phyloP scores from a whole-genome alignment of 768 basidiomycete species.

The Panellus pusillus region DNA sequence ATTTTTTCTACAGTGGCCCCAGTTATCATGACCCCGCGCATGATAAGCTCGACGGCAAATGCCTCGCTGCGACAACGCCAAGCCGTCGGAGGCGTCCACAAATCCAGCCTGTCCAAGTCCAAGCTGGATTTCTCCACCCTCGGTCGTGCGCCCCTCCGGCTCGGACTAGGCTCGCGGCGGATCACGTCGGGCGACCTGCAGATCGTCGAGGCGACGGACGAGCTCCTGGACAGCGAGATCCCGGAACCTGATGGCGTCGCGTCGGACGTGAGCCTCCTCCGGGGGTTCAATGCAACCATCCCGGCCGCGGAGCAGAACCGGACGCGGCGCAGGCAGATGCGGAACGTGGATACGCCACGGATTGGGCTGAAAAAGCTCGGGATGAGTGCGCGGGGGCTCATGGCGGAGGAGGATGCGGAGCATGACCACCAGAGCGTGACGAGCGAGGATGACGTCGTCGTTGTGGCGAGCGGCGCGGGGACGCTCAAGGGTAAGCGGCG shows the following conservation, averaged over 20 bases:
- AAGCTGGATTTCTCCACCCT: conserved; percentile 74
- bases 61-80: conserved; percentile 49
- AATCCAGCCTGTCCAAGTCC: conserved; percentile 34
- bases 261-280: conserved; percentile 74
- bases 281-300: conserved; percentile 94
- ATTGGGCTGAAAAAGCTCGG: conserved; percentile 81
- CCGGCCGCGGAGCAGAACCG: conserved; percentile 84
- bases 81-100: neutral
- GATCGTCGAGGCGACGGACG: conserved; percentile 79
- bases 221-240: conserved; percentile 67
- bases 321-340: conserved; percentile 71
- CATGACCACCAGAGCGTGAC: conserved; percentile 59
- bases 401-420: conserved; percentile 52
- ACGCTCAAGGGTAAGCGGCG: conserved; percentile 48
- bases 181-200: conserved; percentile 83
- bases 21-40: conserved; percentile 85
- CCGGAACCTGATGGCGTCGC: conserved; percentile 75
- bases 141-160: conserved; percentile 72
- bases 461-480: conserved; percentile 46
- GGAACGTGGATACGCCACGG: conserved; percentile 74
- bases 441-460: conserved; percentile 77
- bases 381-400: conserved; percentile 72
- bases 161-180: conserved; percentile 63
- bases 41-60: conserved; percentile 73
- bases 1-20: conserved; percentile 66